Percentiles rank a stretch among this genome's conserved stretches.
phyloP scores from a whole-genome alignment of 768 basidiomycete genomes.

The Boletus patriciae region DNA sequence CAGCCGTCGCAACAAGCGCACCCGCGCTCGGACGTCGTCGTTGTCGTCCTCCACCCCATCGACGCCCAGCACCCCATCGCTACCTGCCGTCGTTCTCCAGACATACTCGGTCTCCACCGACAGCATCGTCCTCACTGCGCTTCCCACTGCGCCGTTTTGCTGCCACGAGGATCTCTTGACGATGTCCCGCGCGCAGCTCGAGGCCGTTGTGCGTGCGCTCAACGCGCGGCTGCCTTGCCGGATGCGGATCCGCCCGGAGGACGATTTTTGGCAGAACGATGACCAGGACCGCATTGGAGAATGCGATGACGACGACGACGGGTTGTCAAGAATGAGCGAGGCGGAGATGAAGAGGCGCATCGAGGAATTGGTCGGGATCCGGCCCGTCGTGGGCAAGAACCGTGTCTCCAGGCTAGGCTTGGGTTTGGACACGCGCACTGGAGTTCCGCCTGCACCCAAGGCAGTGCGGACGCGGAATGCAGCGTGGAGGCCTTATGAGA shows the following conservation, averaged over 20 bases:
- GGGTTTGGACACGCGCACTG: constrained; percentile 10
- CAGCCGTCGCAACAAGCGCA: constrained; percentile 23
- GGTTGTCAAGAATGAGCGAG: constrained; percentile 34
- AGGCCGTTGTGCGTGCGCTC: constrained; percentile 51
- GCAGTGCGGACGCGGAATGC: constrained; percentile 25
- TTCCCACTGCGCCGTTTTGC: constrained; percentile 61
- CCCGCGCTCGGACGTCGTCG: constrained; percentile 10
- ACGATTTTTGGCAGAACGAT: constrained; percentile 24
- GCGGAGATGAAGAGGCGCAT: constrained; percentile 52
- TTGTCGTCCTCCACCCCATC: constrained; percentile 10
- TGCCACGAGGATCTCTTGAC: constrained; percentile 71
- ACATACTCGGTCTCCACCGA: constrained; percentile 50
- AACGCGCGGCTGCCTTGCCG: constrained; percentile 57
- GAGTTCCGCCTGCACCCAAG: constrained; percentile 36
- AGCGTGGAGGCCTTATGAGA: constrained; percentile 19
- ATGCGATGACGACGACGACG: constrained; percentile 4
- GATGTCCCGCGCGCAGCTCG: constrained; percentile 57
- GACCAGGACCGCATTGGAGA: background rate
- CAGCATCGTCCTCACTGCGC: constrained; percentile 62
- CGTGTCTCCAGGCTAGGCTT: constrained; percentile 29
- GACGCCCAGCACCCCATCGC: constrained; percentile 5
- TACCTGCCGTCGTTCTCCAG: constrained; percentile 56
- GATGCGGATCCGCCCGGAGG: constrained; percentile 47
- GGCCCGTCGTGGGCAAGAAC: constrained; percentile 31
- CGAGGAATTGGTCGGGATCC: constrained; percentile 62